Conservation (phyloP, 495 filamentous ascomycete species). For the Alectoria sarmentosa region DNA sequence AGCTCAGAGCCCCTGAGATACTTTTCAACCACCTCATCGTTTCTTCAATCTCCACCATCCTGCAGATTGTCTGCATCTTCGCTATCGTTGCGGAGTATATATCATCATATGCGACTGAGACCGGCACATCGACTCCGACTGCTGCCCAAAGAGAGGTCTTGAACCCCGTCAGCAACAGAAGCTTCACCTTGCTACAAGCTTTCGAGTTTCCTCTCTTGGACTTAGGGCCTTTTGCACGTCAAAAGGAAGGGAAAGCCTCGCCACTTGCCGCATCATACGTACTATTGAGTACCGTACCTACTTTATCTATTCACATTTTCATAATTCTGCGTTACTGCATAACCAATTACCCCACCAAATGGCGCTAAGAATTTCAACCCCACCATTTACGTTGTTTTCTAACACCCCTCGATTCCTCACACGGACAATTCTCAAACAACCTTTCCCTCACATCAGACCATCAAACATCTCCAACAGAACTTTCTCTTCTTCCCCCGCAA, state of each 20-base stretch:
- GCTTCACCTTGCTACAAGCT: not conserved
- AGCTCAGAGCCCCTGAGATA: not conserved
- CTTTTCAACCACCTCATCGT: not conserved
- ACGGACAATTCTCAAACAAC: conserved; percentile 15
- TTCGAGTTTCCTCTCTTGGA: not conserved
- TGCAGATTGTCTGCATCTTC: not conserved
- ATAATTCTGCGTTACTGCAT: not conserved
- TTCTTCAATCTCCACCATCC: not conserved
- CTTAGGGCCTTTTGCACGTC: not conserved
- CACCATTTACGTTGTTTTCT: conserved; percentile 8
- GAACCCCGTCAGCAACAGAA: not conserved
- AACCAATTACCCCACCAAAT: conserved; percentile 12
- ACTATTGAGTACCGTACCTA: no score
- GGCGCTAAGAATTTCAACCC: conserved; percentile 14
- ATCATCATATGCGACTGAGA: not conserved
- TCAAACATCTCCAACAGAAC: conserved; percentile 41
- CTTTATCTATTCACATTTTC: not conserved
- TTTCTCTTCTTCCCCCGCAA: conserved; percentile 57
- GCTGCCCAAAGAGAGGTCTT: not conserved
- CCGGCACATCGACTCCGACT: not conserved
- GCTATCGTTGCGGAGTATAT: no score
- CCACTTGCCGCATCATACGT: not conserved
- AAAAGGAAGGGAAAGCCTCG: not conserved
- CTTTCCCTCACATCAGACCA: conserved; percentile 4
- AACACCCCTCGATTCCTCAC: conserved; percentile 13